A percentile compares a stretch with the other conserved stretches of the same genome.
phyloP scores from a whole-genome alignment of 306 rosid genomes.

The Notholithocarpus densiflorus region DNA sequence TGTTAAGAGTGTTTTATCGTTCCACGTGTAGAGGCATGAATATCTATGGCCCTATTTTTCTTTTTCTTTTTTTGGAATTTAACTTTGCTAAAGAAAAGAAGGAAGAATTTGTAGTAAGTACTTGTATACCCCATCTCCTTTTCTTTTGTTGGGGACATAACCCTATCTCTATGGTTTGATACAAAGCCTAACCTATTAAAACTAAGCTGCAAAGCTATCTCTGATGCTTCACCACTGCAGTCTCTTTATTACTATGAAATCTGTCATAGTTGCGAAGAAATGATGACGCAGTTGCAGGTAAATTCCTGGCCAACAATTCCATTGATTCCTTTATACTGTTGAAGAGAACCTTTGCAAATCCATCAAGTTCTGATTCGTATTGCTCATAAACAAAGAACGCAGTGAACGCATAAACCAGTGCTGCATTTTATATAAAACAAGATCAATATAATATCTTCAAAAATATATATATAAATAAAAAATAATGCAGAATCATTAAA shows the following conservation, averaged over 20 bases:
- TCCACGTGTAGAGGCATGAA: background rate
- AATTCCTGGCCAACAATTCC: conserved; percentile 31
- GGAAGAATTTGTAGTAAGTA: background rate
- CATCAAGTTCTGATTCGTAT: conserved; percentile 69
- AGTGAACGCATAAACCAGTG: conserved; percentile 60
- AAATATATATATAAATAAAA: background rate
- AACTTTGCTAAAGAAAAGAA: conserved; percentile 1
- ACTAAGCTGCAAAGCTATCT: conserved; percentile 34
- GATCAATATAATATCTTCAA: background rate
- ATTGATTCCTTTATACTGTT: conserved; percentile 23
- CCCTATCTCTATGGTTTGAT: conserved; percentile 9
- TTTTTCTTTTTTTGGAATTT: background rate
- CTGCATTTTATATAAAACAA: conserved; percentile 34
- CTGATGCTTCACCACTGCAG: conserved; percentile 19
- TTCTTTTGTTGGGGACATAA: background rate
- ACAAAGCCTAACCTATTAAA: background rate
- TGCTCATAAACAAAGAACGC: conserved; percentile 80
- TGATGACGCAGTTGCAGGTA: conserved; percentile 36
- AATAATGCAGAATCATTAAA: conserved; percentile 6
- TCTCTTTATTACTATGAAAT: conserved; percentile 10
- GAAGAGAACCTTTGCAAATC: conserved; percentile 30
- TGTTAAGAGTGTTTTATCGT: background rate
- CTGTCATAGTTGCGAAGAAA: conserved; percentile 21
- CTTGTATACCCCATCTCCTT: conserved; percentile 3
- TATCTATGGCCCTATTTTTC: background rate